Conservation (phyloP, 768 basidiomycete genomes). For the Naganishia randhawae region DNA sequence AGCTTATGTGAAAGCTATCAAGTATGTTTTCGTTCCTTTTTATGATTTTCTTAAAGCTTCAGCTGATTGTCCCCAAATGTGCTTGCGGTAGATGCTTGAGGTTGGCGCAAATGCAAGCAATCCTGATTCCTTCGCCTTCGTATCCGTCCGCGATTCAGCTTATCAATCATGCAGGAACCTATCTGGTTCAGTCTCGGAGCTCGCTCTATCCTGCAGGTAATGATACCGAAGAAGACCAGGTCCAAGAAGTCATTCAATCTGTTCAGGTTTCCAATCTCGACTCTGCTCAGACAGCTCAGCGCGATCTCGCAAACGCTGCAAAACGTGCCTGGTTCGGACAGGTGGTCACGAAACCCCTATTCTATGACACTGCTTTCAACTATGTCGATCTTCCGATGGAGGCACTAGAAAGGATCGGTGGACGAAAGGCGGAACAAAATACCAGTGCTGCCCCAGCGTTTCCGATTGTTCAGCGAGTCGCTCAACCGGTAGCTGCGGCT, state of each 20-base stretch:
- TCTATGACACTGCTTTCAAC: constrained; percentile 92
- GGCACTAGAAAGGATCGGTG: constrained; percentile 65
- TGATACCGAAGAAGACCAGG: not conserved
- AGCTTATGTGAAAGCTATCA: constrained; percentile 68
- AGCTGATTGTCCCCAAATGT: not conserved
- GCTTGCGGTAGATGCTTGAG: constrained; percentile 62
- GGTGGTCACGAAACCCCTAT: constrained; percentile 74
- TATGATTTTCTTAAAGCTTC: not conserved
- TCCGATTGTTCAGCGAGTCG: not conserved
- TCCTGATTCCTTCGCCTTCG: constrained; percentile 44
- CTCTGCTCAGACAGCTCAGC: constrained; percentile 9
- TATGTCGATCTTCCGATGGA: constrained; percentile 86
- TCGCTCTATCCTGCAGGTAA: constrained; percentile 26
- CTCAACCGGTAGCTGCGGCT: constrained; percentile 15
- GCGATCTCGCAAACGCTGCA: constrained; percentile 36
- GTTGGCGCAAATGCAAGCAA: constrained; percentile 68
- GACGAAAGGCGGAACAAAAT: constrained; percentile 54
- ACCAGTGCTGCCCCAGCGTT: constrained; percentile 17
- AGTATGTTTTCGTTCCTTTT: constrained; percentile 53
- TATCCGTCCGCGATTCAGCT: constrained; percentile 44
- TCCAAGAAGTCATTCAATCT: not conserved
- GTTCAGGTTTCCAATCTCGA: constrained; percentile 8
- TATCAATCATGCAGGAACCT: constrained; percentile 28
- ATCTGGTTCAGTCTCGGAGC: constrained; percentile 32
- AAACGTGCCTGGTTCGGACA: constrained; percentile 47